Evolutionary conservation across 805 yeast species (phyloP).

Genomic region (Candida glaebosa): DNA sequence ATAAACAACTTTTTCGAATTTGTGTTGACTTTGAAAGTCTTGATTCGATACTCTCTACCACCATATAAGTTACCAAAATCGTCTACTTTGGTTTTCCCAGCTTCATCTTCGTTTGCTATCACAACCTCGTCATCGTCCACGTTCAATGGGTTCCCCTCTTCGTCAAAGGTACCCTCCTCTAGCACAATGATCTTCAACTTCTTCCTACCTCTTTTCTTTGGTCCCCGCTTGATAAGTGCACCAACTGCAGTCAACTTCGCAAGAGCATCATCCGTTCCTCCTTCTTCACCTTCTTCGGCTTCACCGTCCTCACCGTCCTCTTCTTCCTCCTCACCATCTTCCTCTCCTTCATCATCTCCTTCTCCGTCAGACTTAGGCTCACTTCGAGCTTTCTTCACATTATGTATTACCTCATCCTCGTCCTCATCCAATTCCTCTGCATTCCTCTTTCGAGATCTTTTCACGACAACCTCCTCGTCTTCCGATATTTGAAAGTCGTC

Average conservation of each 20-base stretch:
- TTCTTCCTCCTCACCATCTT: conserved; percentile 18
- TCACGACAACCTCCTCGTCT: conserved; percentile 10
- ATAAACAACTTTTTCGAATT: conserved; percentile 74
- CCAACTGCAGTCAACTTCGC: conserved; percentile 16
- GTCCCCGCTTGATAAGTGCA: conserved; percentile 11
- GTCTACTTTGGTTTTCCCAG: conserved; percentile 74
- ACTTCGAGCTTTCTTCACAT: conserved; percentile 10
- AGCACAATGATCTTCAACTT: conserved; percentile 33
- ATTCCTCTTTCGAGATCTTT: conserved; percentile 2
- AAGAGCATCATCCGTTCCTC: conserved; percentile 14
- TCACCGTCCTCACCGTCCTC: conserved; percentile 20
- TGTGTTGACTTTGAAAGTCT: conserved; percentile 60
- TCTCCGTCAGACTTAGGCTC: conserved; percentile 17
- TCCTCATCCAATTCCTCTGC: conserved; percentile 15
- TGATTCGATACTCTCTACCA: conserved; percentile 70
- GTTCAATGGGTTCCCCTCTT: conserved; percentile 61
- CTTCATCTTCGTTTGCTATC: conserved; percentile 65
- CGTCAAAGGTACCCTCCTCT: conserved; percentile 51
- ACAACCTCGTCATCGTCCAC: conserved; percentile 75
- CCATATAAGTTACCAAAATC: conserved; percentile 64
- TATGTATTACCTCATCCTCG: conserved; percentile 14
- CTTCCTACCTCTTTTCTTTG: conserved; percentile 43
- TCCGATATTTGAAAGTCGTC: conserved; percentile 20
- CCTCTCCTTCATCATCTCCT: conserved; percentile 18
- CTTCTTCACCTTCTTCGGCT: conserved; percentile 10